Evolutionary conservation across 192 early-diverging fungal species (phyloP), one percentile per base, ranked within the genome.

Genomic region (Umbelopsis vinacea): DNA sequence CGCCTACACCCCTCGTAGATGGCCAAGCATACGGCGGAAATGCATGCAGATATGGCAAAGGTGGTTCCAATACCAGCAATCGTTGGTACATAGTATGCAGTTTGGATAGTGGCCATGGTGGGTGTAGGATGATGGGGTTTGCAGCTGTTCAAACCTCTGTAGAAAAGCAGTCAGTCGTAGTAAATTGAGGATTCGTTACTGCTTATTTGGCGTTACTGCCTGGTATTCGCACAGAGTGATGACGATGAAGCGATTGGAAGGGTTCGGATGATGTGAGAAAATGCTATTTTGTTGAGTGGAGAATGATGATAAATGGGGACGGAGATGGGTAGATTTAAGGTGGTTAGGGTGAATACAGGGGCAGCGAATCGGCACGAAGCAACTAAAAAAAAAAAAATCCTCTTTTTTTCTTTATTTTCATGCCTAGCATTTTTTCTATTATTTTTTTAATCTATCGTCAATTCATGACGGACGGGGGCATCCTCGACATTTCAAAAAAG

Each of bases 1-100:
- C 82, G 71, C 52, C 85, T 46, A 71, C 78, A 85, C 70, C 75
- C 76, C 75, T 88, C 86, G 73, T 86, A 88, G 29, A 76, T 72
- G 26, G 82, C 71, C 35, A 88, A 47, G 69, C 86, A 85, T 37
- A 74, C 74, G 5, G 78, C 46, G 0, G 79, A 82, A 22, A 88
- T 77, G n/a, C 76, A 71, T 35, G 79, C 68, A 1, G 82, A 80
- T 48, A 88, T 83, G 22, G 85, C 84, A 63, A 88, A 73, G 63
- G 84, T 84, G 15, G 86, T 80, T 2, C 81, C 79, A 55, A 88
- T 66, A 6, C 86, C 86, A 26, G 85, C 74, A 66, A 83, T 79
- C 26, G 84, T 83, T 46, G 84, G 83, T 17, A 71, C 71, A 69
- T 79, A 83, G 40, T 76, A 76, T 8, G 72, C 79, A 21, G 79